Base-by-base conservation (phyloP, 140 eudicot genomes). In the Cichorium intybus region DNA sequence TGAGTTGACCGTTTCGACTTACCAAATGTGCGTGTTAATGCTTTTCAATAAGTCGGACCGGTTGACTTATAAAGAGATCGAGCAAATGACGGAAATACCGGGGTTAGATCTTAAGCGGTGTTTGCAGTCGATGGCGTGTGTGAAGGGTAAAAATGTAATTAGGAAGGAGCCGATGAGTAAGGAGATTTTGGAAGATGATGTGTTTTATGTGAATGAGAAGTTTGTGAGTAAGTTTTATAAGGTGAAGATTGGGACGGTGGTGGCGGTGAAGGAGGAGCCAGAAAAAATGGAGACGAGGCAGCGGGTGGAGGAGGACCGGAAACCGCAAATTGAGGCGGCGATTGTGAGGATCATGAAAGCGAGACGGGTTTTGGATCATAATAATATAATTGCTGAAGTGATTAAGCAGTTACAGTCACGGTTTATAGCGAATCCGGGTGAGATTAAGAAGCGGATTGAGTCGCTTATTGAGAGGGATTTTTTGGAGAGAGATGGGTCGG, bases 11-110 rank as follows among this genome's bases (percentile, higher is more conserved):
- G 89, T 83, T 3, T 83, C 89, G 21, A 83, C 85, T 35, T 83
- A 77, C 64, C 89, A 83, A 50, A 83, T 80, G 89, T 79, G 89
- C 59, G 85, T 83, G 37, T 66, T 79, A 20, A 73, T 83, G 83
- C 63, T 83, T 39, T 83, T 83, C 29, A 83, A 79, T 59, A 72
- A 65, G 35, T 55, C 79, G 6, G 81, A 83, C 10, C 59, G 63
- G 61, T 80, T 76, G 26, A 83, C 66, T 11, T 83, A 77, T 10
- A 80, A 62, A 63, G 84, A 80, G 41, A 53, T 83, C 4, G 77
- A 83, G 71, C 86, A 80, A 61, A 81, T 80, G 16, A 81, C 87
- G 10, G 83, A 74, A 74, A 81, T 83, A 15, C 81, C 81, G 2
- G 56, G 84, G 6, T 15, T 75, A 1, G 91, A 84, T 57, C 35